phyloP scores from a whole-genome alignment of 2,329 filamentous ascomycete species.

The Colletotrichum salicis region DNA sequence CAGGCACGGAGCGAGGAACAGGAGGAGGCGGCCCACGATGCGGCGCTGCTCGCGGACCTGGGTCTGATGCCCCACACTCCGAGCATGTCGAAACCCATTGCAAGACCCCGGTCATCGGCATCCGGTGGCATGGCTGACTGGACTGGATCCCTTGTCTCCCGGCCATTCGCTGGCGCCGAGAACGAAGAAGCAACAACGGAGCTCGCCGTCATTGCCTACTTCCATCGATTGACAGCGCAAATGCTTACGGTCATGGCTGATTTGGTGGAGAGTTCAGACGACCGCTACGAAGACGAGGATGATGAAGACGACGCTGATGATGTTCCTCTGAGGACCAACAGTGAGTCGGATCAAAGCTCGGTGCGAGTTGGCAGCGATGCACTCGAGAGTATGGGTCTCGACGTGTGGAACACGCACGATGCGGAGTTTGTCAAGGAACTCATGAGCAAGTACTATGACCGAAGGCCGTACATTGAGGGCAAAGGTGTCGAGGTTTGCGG shows the following conservation, averaged over 20 bases:
- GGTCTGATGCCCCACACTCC: conserved; percentile 26
- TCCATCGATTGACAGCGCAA: conserved; percentile 78
- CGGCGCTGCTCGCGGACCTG: conserved; percentile 65
- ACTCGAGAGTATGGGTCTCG: conserved; percentile 77
- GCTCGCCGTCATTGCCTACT: conserved; percentile 81
- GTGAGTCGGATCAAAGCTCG: conserved; percentile 43
- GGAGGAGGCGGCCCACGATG: conserved; percentile 66
- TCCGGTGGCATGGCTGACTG: conserved; percentile 54
- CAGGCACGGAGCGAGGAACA: conserved; percentile 69
- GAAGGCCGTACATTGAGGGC: conserved; percentile 71
- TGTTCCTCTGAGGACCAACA: conserved; percentile 39
- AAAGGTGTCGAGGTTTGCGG: conserved; percentile 81
- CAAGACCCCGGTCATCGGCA: conserved; percentile 41
- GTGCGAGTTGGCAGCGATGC: conserved; percentile 72
- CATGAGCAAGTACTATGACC: conserved; percentile 72
- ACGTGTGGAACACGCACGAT: conserved; percentile 79
- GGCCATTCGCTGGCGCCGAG: conserved; percentile 37
- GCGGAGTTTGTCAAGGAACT: conserved; percentile 74
- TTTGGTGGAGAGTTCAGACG: conserved; percentile 63
- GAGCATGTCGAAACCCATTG: conserved; percentile 43
- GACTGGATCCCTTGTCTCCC: conserved; percentile 53
- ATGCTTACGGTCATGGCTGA: conserved; percentile 72
- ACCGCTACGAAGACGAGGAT: conserved; percentile 54
- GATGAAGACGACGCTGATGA: conserved; percentile 45
- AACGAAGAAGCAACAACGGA: conserved; percentile 64